A percentile compares a stretch with the other conserved stretches of the same genome.
phyloP scores from a whole-genome alignment of 345 rosid species.

The Corchorus capsularis region DNA sequence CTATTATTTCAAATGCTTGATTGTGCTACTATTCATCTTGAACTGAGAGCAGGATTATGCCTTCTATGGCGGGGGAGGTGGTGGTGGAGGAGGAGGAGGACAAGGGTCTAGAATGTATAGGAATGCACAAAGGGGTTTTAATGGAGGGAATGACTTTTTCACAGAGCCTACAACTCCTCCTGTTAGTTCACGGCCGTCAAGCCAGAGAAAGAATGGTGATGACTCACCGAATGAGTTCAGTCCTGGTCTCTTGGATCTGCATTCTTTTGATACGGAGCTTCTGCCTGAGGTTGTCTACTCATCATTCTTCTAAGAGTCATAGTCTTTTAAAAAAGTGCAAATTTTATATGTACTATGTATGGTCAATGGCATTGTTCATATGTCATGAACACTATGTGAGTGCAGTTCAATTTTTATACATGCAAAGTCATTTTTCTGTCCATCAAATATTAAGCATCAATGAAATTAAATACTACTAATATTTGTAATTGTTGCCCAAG shows the following conservation, averaged over 20 bases:
- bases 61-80: conserved; percentile 65
- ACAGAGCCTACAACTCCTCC: conserved; percentile 82
- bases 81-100: conserved; percentile 53
- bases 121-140: conserved; percentile 65
- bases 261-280: conserved; percentile 93
- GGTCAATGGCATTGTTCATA: not conserved
- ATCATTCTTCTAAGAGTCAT: not conserved
- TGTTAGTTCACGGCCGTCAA: conserved; percentile 54
- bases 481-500: not conserved
- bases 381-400: not conserved
- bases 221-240: conserved; percentile 76
- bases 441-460: not conserved
- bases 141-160: conserved; percentile 66
- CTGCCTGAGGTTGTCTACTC: conserved; percentile 76
- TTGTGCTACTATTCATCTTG: conserved; percentile 14
- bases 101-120: conserved; percentile 64
- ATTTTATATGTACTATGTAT: not conserved
- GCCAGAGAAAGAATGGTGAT: conserved; percentile 69
- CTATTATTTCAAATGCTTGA: conserved; percentile 15
- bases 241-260: conserved; percentile 97
- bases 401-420: not conserved
- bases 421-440: not conserved
- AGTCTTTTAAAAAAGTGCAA: not conserved
- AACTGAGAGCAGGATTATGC: conserved; percentile 66
- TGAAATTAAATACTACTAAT: not conserved